phyloP scores from a whole-genome alignment of 306 rosid species.

The Dryas alaskensis region DNA sequence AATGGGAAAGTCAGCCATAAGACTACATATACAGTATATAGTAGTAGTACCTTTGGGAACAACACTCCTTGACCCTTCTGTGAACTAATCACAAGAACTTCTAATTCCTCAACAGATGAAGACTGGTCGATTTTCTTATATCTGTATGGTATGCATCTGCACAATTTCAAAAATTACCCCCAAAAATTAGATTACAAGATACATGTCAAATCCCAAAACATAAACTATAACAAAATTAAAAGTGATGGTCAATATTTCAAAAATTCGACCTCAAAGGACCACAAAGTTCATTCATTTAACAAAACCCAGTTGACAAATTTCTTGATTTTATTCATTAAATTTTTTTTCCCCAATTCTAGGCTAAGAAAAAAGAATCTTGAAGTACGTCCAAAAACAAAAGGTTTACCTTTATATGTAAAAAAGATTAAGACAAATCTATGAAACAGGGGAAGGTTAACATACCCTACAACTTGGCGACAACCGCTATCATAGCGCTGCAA shows the following conservation, averaged over 20 bases:
- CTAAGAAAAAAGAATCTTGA: background rate
- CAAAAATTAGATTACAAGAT: background rate
- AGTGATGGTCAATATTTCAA: no score
- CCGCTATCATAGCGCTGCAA: constrained; percentile 74
- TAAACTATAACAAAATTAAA: no score
- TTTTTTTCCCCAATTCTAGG: background rate
- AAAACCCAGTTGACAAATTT: constrained; percentile 21
- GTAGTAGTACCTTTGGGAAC: constrained; percentile 74
- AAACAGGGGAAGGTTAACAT: constrained; percentile 15
- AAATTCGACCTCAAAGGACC: background rate
- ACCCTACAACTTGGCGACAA: constrained; percentile 90
- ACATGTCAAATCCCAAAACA: background rate
- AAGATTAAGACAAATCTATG: background rate
- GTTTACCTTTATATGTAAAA: background rate
- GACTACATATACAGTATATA: background rate
- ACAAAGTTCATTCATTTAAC: background rate
- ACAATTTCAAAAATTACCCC: constrained; percentile 17
- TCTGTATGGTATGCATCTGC: constrained; percentile 93
- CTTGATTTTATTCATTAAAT: no score
- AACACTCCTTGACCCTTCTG: constrained; percentile 80
- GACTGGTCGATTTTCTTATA: constrained; percentile 35
- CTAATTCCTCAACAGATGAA: constrained; percentile 46
- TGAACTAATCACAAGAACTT: constrained; percentile 87
- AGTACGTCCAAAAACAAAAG: background rate
- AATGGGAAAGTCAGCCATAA: background rate